Evolutionary conservation across 1,284 basidiomycete genomes (phyloP), one percentile per base, ranked within the genome.

Genomic region (Fomes fomentarius): DNA sequence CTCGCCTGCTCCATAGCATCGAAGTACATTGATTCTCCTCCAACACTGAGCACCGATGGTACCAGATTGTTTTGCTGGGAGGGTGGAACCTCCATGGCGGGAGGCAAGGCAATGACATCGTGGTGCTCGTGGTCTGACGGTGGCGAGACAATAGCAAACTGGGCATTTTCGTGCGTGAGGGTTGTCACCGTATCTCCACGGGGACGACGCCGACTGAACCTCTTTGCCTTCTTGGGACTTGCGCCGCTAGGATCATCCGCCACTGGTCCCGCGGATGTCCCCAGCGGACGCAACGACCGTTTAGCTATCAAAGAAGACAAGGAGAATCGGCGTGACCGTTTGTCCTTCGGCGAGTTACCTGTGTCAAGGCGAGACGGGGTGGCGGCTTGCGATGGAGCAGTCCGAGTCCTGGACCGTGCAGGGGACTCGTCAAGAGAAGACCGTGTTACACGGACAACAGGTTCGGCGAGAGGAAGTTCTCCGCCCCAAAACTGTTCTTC

Each of bases 271-370:
- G 39, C 12, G 21, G 48, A 3, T 4, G 24, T 17, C 19, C n/a
- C 21, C 3, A 37, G 21, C 4, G 43, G 19, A 14, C 59, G 55
- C 1, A 53, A 48, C 0, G 59, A 43, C 8, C 56, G 63, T 40
- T 57, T 63, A 3, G 63, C 66, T 28, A 69, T 61, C 19, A 62
- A 61, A n/a, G 68, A 68, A 5, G 69, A 66, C 4, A 69, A 54
- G 4, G 69, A 70, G 49, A 69, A 70, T 5, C 69, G 60, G 8
- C 69, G 58, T 3, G 58, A 58, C 8, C 63, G 57, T 45, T 58
- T 54, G 12, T 61, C 57, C 40, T 50, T 60, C 26, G 56, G 51
- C 7, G 46, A 38, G 11, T 22, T 10, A 19, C 46, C 28, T 31
- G 37, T 6, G 19, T 40, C 40, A 3, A 19, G 26, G 9, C 21